Evolutionary conservation across 768 basidiomycete species (phyloP), one percentile per base, ranked within the genome.

Genomic region (Agrocybe praecox): DNA sequence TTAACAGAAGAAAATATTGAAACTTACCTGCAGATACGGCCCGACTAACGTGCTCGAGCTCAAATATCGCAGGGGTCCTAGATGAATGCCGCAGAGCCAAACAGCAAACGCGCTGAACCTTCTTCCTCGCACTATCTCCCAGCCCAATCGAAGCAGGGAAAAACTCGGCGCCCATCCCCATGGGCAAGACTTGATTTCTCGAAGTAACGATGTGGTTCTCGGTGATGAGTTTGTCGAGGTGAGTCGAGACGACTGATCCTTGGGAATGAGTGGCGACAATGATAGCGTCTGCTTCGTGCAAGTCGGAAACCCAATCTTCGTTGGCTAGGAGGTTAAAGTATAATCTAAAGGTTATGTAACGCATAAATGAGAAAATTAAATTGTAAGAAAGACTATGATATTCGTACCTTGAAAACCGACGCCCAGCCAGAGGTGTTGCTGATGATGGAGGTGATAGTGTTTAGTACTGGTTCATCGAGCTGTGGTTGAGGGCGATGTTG

Each of bases 211-310:
- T 49, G 29, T 32, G 29, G 26, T 29, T 23, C 19, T 48, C 29
- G 47, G 29, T 4, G 47, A n/a, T 26, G n/a, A 24, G 47, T 11
- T 17, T 48, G 47, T 48, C 29, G 24, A n/a, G 77, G 65, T 98
- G 96, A 0, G 94, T 91, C 2, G 93, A 89, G n/a, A 97, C 94
- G 34, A 98, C 83, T 7, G 87, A 91, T 12, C 96, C 96, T 73
- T 98, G 96, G 0, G 94, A 96, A 69, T 99, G 97, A 1, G 95
- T 90, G 0, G 93, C 92, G 40, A 98, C 80, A 66, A 99, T 86
- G 60, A 99, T 86, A 24, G 86, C 94, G 69, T 98, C 96, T 2
- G 96, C 95, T 24, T 76, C 73, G 64, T 87, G 89, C 32, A 94
- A 72, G 65, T 88, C 91, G 7, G 80, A 75, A 72, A 92, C 82